Evolutionary conservation across 208 protist genomes (phyloP), one percentile per base, ranked within the genome.

Genomic region (Acanthamoeba sp.): DNA sequence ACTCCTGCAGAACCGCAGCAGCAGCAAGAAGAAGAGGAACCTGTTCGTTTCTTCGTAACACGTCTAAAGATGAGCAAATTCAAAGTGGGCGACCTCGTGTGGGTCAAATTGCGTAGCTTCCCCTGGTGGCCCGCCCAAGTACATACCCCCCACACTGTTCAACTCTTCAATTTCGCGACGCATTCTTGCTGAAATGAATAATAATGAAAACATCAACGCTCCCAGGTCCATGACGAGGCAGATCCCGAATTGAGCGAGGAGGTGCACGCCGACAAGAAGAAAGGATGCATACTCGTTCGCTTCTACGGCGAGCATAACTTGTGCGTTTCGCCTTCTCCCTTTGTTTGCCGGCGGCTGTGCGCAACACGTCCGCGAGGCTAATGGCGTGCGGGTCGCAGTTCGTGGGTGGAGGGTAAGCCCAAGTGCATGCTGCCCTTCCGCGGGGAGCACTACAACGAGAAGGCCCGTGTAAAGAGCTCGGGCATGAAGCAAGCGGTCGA

Each of bases 241-340:
- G 84, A 82, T 42, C 36, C 57, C 14, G n/a, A 29, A 24, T 12
- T 95, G 22, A 66, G 42, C 18, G 14, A 93, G 0, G 93, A 85
- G 40, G 93, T 84, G 22, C 64, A 73, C 1, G 88, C 29, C 16
- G 84, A 95, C 5, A 95, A 95, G 62, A 95, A 34, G 42, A 52
- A 48, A 22, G 93, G 78, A 2, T 59, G 36, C 45, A 50, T 93
- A n/a, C 36, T 93, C 10, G 55, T 82, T 18, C 62, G 66, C 62
- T 93, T 93, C 89, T 93, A 66, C 69, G 66, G 66, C 89, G 55
- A 93, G 32, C 89, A 93, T 42, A 93, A 93, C 42, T 80, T 55
- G 89, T 93, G 42, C 89, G 55, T 80, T 1, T 12, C 22, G 4
- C 24, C 42, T 29, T 55, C 48, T 42, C 22, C 14, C 16, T 87